A percentile compares a stretch with the other conserved stretches of the same genome.
phyloP scores from a whole-genome alignment of 2,329 filamentous ascomycete genomes.

The Teratosphaeria pseudoeucalypti region DNA sequence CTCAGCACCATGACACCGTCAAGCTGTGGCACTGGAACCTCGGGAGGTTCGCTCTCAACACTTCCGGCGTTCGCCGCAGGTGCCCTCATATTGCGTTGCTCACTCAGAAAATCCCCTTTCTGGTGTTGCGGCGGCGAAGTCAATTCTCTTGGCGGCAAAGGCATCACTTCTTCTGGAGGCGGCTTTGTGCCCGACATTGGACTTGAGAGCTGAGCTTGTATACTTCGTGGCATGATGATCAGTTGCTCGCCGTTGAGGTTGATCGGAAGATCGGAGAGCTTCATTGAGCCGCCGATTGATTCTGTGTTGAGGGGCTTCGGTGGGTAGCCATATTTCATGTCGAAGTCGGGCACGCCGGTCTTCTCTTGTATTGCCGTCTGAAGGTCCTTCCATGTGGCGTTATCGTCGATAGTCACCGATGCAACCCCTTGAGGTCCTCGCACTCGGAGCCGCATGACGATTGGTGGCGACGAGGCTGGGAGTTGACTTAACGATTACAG shows the following conservation, averaged over 20 bases:
- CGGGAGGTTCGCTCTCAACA: conserved; percentile 48
- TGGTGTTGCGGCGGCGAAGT: conserved; percentile 17
- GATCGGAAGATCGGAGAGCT: conserved; percentile 46
- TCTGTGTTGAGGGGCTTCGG: conserved; percentile 57
- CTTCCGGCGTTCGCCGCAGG: conserved; percentile 35
- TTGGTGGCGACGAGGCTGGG: background rate
- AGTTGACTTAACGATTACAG: background rate
- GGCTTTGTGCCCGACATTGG: conserved; percentile 18
- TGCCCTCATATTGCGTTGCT: conserved; percentile 26
- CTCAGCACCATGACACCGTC: conserved; percentile 58
- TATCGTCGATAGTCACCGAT: conserved; percentile 57
- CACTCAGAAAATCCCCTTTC: conserved; percentile 16
- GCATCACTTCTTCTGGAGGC: conserved; percentile 11
- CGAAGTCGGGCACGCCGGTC: conserved; percentile 56
- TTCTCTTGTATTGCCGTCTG: conserved; percentile 50
- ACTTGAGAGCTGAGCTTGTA: conserved; percentile 25
- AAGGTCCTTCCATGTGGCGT: conserved; percentile 55
- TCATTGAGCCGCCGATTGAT: conserved; percentile 38
- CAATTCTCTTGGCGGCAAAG: conserved; percentile 14
- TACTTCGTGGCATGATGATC: conserved; percentile 45
- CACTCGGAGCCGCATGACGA: conserved; percentile 60
- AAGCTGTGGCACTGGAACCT: conserved; percentile 47
- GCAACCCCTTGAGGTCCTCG: conserved; percentile 64
- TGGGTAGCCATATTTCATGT: conserved; percentile 78
- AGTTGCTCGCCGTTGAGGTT: conserved; percentile 60